A percentile compares a stretch with the other conserved stretches of the same genome.
Evolutionary conservation across 139 green algal species (phyloP).

Genomic region (Microglena sp.): DNA sequence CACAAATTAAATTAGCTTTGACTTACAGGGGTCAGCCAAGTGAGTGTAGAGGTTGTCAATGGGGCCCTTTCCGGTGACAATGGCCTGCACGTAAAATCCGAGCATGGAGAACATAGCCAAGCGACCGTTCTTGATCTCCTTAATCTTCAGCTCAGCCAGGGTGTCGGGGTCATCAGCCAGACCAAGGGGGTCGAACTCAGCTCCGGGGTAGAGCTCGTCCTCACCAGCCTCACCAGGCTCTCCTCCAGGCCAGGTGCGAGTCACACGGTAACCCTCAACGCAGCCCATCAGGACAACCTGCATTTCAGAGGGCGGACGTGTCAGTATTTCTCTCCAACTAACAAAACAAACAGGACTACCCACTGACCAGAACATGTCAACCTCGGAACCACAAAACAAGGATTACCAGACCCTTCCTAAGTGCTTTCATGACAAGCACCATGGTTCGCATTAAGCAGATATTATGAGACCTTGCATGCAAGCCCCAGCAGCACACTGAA

Average conservation of each 20-base stretch:
- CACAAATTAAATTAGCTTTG: too few relatives aligned
- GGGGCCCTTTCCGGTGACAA: slow-evolving; percentile 39
- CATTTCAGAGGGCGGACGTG: slow-evolving; percentile 26
- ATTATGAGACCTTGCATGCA: too few relatives aligned
- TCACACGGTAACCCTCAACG: slow-evolving; percentile 79
- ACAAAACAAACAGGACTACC: too few relatives aligned
- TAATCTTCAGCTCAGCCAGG: slow-evolving; percentile 74
- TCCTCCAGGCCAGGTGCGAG: slow-evolving; percentile 74
- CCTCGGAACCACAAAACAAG: too few relatives aligned
- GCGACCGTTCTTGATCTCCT: slow-evolving; percentile 44
- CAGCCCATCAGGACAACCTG: slow-evolving; percentile 73
- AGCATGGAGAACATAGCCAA: slow-evolving; percentile 24
- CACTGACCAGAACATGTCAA: too few relatives aligned
- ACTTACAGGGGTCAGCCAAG: slow-evolving; percentile 60
- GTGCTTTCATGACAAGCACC: too few relatives aligned
- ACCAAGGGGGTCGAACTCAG: slow-evolving; percentile 87
- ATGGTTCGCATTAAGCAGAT: too few relatives aligned
- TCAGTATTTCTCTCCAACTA: too few relatives aligned
- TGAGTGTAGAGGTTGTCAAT: slow-evolving; percentile 61
- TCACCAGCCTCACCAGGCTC: slow-evolving; percentile 68
- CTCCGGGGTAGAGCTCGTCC: slow-evolving; percentile 64
- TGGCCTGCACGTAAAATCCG: slow-evolving; percentile 76
- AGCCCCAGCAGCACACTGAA: too few relatives aligned
- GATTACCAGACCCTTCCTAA: too few relatives aligned
- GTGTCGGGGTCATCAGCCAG: slow-evolving; percentile 92